phyloP scores from a whole-genome alignment of 2,329 filamentous ascomycete genomes.

The Monosporascus ibericus region DNA sequence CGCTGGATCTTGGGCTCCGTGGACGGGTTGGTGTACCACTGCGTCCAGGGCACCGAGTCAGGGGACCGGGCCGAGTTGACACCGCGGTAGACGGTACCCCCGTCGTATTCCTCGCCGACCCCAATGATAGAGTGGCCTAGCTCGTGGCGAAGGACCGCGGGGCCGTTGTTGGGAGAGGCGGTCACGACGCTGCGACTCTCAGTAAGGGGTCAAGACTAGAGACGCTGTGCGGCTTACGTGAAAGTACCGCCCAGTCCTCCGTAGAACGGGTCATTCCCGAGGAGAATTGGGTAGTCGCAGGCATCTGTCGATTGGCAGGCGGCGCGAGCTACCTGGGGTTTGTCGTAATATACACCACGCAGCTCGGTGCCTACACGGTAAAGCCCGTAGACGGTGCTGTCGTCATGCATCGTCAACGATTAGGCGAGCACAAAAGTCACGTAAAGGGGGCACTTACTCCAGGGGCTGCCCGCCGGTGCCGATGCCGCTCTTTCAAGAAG shows the following conservation, averaged over 20 bases:
- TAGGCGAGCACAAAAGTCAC: not conserved
- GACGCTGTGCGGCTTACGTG: constrained; percentile 14
- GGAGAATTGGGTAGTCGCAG: constrained; percentile 26
- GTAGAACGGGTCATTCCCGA: constrained; percentile 24
- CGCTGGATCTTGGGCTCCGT: constrained; percentile 21
- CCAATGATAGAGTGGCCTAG: constrained; percentile 26
- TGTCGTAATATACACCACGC: constrained; percentile 25
- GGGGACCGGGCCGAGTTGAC: constrained; percentile 19
- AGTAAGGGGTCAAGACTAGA: not conserved
- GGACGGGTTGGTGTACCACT: constrained; percentile 22
- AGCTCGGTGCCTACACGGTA: constrained; percentile 26
- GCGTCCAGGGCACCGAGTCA: constrained; percentile 17
- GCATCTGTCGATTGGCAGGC: constrained; percentile 25
- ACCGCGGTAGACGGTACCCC: constrained; percentile 19
- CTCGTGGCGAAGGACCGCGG: constrained; percentile 24
- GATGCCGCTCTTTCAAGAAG: constrained; percentile 19
- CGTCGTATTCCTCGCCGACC: constrained; percentile 26
- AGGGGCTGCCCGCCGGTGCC: constrained; percentile 20
- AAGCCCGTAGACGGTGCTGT: constrained; percentile 26
- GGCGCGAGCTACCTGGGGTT: constrained; percentile 22
- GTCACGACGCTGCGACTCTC: constrained; percentile 18
- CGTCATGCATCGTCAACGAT: not conserved
- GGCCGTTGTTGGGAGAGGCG: constrained; percentile 20
- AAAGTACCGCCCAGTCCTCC: constrained; percentile 24
- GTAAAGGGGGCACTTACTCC: constrained; percentile 14